phyloP scores from a whole-genome alignment of 2,329 filamentous ascomycete species.

The Juglanconis sp. region DNA sequence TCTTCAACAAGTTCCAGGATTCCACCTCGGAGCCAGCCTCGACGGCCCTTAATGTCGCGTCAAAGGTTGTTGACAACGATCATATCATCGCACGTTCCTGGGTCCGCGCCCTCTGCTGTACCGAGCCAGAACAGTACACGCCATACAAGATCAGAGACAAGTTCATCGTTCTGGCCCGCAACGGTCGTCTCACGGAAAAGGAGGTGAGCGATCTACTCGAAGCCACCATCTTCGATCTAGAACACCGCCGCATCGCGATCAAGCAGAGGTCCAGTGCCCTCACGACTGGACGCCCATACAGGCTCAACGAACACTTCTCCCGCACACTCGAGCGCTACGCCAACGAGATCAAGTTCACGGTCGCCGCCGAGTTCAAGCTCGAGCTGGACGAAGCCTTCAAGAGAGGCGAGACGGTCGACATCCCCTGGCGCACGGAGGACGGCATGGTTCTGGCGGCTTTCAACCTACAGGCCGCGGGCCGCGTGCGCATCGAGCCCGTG shows the following conservation, averaged over 20 bases:
- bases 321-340: constrained; percentile 55
- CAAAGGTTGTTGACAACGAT: constrained; percentile 18
- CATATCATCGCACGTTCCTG: constrained; percentile 50
- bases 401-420: constrained; percentile 35
- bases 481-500: constrained; percentile 50
- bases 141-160: constrained; percentile 46
- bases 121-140: constrained; percentile 46
- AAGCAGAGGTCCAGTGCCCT: constrained; percentile 57
- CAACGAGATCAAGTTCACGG: constrained; percentile 51
- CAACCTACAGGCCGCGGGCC: constrained; percentile 60
- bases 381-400: constrained; percentile 56
- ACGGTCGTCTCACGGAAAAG: constrained; percentile 26
- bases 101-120: constrained; percentile 58
- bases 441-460: constrained; percentile 65
- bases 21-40: constrained; percentile 46
- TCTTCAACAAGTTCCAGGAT: constrained; percentile 56
- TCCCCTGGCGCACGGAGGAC: constrained; percentile 59
- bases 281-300: constrained; percentile 59
- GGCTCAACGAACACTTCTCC: constrained; percentile 58
- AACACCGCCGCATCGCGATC: constrained; percentile 52
- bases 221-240: constrained; percentile 46
- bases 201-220: constrained; percentile 44
- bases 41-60: constrained; percentile 25
- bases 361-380: constrained; percentile 59
- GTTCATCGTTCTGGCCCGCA: constrained; percentile 45